These are phyloP conservation scores for Fusarium sp. DNA, from an alignment of 2,329 filamentous ascomycete species.

Conservation along the genomic window DNA sequence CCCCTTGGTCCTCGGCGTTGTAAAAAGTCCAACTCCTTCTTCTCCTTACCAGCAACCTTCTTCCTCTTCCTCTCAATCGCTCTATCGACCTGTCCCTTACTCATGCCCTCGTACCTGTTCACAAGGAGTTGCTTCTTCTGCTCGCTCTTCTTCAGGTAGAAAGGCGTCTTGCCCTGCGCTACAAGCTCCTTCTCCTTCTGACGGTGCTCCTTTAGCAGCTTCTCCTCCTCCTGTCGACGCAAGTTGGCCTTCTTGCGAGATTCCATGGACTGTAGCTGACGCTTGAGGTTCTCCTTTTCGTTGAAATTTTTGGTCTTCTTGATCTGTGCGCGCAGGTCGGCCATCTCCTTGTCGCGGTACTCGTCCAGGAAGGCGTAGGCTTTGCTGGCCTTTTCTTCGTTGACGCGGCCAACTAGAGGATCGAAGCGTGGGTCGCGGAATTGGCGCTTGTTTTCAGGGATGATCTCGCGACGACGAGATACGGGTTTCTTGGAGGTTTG, in stretches of 20 bases:
- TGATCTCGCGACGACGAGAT: conserved; percentile 79
- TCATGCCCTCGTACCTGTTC: conserved; percentile 85
- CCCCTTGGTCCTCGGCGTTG: conserved; percentile 43
- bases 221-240: conserved; percentile 75
- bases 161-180: conserved; percentile 89
- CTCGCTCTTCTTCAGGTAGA: conserved; percentile 92
- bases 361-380: conserved; percentile 90
- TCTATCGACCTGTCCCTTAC: conserved; percentile 84
- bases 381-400: conserved; percentile 70
- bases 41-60: conserved; percentile 88
- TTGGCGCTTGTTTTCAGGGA: conserved; percentile 68
- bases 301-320: conserved; percentile 71
- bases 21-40: conserved; percentile 71
- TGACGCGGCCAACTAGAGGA: conserved; percentile 62
- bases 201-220: conserved; percentile 79
- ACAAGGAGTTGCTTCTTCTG: conserved; percentile 86
- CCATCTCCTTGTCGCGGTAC: conserved; percentile 87
- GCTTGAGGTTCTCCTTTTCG: conserved; percentile 77
- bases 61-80: conserved; percentile 88
- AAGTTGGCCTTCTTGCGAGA: conserved; percentile 77
- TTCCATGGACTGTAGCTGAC: conserved; percentile 80
- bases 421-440: conserved; percentile 91
- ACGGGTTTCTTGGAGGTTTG: conserved; percentile 87
- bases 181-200: conserved; percentile 86
- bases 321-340: conserved; percentile 75